Conservation (phyloP, 1,284 basidiomycete species). For the Amanita bisporigera region DNA sequence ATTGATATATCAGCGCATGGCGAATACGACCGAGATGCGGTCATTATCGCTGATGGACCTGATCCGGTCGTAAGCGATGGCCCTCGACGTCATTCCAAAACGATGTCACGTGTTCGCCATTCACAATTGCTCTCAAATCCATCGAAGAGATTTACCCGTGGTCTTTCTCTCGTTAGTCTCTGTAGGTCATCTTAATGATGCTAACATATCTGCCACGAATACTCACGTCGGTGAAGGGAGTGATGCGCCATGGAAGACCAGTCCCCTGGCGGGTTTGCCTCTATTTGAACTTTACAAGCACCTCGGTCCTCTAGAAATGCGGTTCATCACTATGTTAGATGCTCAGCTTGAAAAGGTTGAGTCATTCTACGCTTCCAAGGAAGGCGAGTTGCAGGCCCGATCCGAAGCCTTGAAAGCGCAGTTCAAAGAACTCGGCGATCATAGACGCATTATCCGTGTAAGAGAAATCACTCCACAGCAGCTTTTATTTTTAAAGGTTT, state of each 20-base stretch:
- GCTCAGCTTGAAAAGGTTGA: constrained; percentile 83
- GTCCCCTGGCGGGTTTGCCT: constrained; percentile 45
- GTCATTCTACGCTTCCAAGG: constrained; percentile 77
- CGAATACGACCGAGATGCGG: not conserved
- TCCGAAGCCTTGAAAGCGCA: constrained; percentile 67
- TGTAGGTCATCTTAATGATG: constrained; percentile 17
- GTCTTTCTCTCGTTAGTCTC: constrained; percentile 19
- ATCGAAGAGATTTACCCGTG: constrained; percentile 10
- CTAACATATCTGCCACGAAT: not conserved
- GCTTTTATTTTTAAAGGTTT: not conserved
- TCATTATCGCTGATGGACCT: not conserved
- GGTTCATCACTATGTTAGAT: constrained; percentile 80
- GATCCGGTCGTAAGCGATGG: not conserved
- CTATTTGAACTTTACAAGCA: constrained; percentile 58
- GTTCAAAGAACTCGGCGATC: constrained; percentile 74
- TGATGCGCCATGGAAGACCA: constrained; percentile 13
- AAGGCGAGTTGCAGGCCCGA: constrained; percentile 66
- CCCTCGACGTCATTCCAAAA: not conserved
- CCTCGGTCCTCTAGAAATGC: constrained; percentile 63
- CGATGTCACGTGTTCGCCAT: not conserved
- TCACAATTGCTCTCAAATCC: not conserved
- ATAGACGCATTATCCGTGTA: constrained; percentile 72
- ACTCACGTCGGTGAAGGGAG: constrained; percentile 8
- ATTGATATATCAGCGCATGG: not conserved
- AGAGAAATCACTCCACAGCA: constrained; percentile 22